Evolutionary conservation across 1,284 basidiomycete genomes (phyloP), one percentile per base, ranked within the genome.

Genomic region (Cryptococcus sp.): DNA sequence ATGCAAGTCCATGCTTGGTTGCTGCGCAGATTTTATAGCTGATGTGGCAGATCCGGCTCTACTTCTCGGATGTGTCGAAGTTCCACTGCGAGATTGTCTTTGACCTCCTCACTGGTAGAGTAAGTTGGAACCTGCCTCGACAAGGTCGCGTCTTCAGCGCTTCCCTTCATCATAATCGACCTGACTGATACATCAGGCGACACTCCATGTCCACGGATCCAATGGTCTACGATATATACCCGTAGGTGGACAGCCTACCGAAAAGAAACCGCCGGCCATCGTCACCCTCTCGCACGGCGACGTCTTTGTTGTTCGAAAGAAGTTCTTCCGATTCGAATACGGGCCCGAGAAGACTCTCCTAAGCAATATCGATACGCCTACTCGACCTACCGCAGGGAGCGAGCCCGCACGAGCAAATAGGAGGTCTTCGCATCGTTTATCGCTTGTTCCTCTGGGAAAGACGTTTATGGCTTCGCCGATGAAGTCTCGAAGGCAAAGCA

Each of bases 321-420:
- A 71, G 53, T 52, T 58, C 18, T 73, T 72, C 56, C 56, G 62
- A 28, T 74, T 73, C 57, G 57, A 65, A 22, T 73, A 73, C 37
- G 59, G 59, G 4, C 25, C 53, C 14, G 37, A 35, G 2, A 37
- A 51, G 11, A 7, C 49, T 18, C 14, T 36, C n/a, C n/a, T n/a
- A n/a, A n/a, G n/a, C 19, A 12, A 42, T 28, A 3, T 37, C 33
- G 12, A 16, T 12, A 4, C 47, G 42, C 16, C 31, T 40, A 9
- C 34, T 50, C 28, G 24, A 34, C 31, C 52, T 35, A 5, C 26
- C 28, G 19, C 18, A n/a, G 25, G 33, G 38, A 23, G 42, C 44
- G 7, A 19, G 43, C 5, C 47, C 47, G 19, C 56, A 44, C n/a
- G n/a, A 35, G 22, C 34, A 2, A 41, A 42, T 18, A 33, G 59